Evolutionary conservation across 768 basidiomycete genomes (phyloP), one percentile per base, ranked within the genome.

Genomic region (Termitomyces sp.): DNA sequence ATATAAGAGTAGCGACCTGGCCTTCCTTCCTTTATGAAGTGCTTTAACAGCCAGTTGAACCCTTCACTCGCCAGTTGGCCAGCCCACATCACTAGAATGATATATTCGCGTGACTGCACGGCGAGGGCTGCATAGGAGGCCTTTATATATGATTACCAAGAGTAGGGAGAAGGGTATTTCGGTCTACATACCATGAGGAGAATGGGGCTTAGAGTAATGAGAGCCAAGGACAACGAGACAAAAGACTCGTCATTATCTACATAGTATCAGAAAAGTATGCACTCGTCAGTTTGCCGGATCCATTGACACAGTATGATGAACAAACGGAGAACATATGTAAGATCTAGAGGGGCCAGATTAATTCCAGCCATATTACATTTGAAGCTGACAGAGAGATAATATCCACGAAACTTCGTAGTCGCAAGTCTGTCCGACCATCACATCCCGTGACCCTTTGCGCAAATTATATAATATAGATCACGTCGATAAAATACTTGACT

Each of bases 1-100:
- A 23, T 9, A 15, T 21, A 11, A 5, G 3, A 48, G 26, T 8
- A 70, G 81, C 57, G 59, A 89, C 91, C 71, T 58, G 91, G 91
- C 45, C 91, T 78, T 23, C 82, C 83, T 64, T 91, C 76, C 65
- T 85, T 87, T 40, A 92, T 70, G 40, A 75, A 56, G 47, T 75
- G 83, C 67, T 94, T 94, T 23, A 93, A 64, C 30, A 83, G 66
- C 67, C 78, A 82, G 62, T 91, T 94, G 56, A 89, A 67, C 2
- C 67, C 81, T 67, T 93, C 91, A 35, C 86, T 86, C 3, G 77
- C 72, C 53, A 90, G 66, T 66, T 94, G 91, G 33, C 91, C 91
- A 0, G 78, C 77, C 87, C 90, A 91, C 90, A 93, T 92, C 44
- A 84, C 77, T 59, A 91, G 78, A 66, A 94, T 79, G n/a, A 86